These are phyloP conservation scores for Laguncularia racemosa DNA, from an alignment of 345 rosid species.

Conservation along the genomic window DNA sequence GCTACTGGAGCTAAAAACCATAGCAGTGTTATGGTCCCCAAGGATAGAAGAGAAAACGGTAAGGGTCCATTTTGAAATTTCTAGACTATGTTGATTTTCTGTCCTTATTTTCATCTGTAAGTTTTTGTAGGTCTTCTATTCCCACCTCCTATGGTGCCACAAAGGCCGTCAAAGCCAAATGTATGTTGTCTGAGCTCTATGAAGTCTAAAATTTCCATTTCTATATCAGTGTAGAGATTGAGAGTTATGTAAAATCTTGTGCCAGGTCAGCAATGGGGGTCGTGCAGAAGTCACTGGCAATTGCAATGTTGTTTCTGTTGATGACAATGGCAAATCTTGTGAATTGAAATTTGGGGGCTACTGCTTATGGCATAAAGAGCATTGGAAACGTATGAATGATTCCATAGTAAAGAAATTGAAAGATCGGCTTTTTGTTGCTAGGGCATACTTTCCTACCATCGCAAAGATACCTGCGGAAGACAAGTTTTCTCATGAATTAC, in stretches of 20 bases:
- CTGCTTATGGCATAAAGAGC: conserved; percentile 86
- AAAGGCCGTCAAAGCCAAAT: conserved; percentile 19
- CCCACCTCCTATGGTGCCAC: conserved; percentile 13
- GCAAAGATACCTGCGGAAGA: conserved; percentile 79
- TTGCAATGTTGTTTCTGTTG: conserved; percentile 16
- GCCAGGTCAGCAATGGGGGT: conserved; percentile 33
- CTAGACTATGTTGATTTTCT: neutral
- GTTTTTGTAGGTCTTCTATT: conserved; percentile 25
- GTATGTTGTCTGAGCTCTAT: conserved; percentile 24
- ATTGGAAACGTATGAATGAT: conserved; percentile 81
- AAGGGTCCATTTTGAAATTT: conserved; percentile 26
- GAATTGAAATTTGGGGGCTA: conserved; percentile 83
- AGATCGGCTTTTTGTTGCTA: conserved; percentile 85
- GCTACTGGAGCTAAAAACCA: conserved; percentile 22
- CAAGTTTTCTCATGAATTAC: conserved; percentile 69
- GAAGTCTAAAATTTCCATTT: neutral
- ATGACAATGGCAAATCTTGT: conserved; percentile 49
- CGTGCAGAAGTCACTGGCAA: conserved; percentile 11
- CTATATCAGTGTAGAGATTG: too few relatives aligned
- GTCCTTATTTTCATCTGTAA: neutral
- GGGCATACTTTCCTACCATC: conserved; percentile 92
- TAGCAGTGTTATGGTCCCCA: conserved; percentile 12
- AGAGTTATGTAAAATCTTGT: conserved; percentile 8
- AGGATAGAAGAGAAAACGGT: conserved; percentile 11
- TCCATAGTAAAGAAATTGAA: conserved; percentile 73